A percentile compares a stretch with the other conserved stretches of the same genome.
These are phyloP conservation scores for Acanthamoeba lenticulata DNA, from an alignment of 208 protist species.

Conservation along the genomic window DNA sequence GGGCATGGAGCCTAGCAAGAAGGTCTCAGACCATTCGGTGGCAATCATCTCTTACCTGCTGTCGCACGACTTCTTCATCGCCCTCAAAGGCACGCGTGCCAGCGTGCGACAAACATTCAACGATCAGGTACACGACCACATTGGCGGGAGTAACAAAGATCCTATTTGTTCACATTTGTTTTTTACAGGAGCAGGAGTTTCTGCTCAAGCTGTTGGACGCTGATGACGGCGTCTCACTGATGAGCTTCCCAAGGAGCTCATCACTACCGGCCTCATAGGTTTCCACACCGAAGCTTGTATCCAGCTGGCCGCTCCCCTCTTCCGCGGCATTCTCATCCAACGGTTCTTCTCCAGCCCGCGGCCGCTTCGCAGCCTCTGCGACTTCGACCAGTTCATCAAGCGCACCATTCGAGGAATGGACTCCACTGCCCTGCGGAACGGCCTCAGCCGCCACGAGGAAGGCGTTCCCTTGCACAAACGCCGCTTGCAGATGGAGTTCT, in stretches of 20 bases:
- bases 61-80: not conserved
- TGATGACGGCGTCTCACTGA: not conserved
- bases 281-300: not conserved
- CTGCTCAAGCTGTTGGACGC: not conserved
- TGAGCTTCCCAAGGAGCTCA: not conserved
- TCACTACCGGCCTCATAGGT: not conserved
- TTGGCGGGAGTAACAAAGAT: no score
- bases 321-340: not conserved
- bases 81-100: not conserved
- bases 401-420: not conserved
- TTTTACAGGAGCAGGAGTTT: not conserved
- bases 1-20: not conserved
- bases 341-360: not conserved
- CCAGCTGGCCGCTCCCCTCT: not conserved
- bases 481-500: conserved; percentile 2
- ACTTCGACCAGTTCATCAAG: not conserved
- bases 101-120: not conserved
- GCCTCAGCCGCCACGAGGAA: not conserved
- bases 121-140: not conserved
- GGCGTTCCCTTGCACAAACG: not conserved
- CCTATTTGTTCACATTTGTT: not conserved
- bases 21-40: not conserved
- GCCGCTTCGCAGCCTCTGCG: not conserved
- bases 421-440: not conserved
- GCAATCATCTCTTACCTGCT: not conserved